phyloP scores from a whole-genome alignment of 352 stramenopile genomes.

The Phytophthora fragariae region DNA sequence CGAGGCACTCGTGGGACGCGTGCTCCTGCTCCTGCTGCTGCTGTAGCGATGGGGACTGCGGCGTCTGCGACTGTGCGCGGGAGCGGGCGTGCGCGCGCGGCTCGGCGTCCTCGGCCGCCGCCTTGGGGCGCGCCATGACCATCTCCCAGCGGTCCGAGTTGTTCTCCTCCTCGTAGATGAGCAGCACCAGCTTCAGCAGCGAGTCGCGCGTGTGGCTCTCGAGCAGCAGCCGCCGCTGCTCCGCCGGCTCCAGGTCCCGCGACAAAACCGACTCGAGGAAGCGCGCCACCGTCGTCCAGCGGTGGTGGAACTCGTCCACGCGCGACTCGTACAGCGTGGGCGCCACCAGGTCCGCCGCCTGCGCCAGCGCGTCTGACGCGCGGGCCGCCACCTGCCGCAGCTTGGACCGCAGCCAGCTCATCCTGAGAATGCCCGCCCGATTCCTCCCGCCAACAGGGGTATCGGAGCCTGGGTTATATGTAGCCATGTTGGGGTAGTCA shows the following conservation, averaged over 20 bases:
- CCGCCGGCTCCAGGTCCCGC: constrained; percentile 65
- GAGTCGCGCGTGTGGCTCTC: constrained; percentile 86
- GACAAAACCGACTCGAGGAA: constrained; percentile 80
- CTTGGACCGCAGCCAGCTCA: constrained; percentile 84
- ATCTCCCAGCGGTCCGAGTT: constrained; percentile 76
- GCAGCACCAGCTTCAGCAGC: constrained; percentile 85
- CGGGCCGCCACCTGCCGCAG: constrained; percentile 78
- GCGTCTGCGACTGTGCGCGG: constrained; percentile 30
- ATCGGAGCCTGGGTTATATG: too few species aligned
- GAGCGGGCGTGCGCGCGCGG: constrained; percentile 19
- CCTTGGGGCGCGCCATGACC: constrained; percentile 47
- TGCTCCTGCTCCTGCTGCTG: constrained; percentile 28
- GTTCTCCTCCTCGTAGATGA: constrained; percentile 89
- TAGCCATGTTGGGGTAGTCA: too few species aligned
- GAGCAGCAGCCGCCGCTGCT: constrained; percentile 80
- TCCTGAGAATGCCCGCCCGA: constrained; percentile 3
- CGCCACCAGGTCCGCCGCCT: constrained; percentile 82
- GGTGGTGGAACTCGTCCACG: constrained; percentile 88
- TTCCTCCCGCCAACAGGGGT: too few species aligned
- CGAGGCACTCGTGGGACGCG: constrained; percentile 70
- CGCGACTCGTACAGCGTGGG: constrained; percentile 86
- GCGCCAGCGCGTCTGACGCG: constrained; percentile 72
- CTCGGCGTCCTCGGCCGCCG: constrained; percentile 32
- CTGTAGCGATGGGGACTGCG: constrained; percentile 22
- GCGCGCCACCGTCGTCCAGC: constrained; percentile 78